These are phyloP conservation scores for Trebouxiophyceae sp. DNA, from an alignment of 163 green algal genomes.

Conservation along the genomic window DNA sequence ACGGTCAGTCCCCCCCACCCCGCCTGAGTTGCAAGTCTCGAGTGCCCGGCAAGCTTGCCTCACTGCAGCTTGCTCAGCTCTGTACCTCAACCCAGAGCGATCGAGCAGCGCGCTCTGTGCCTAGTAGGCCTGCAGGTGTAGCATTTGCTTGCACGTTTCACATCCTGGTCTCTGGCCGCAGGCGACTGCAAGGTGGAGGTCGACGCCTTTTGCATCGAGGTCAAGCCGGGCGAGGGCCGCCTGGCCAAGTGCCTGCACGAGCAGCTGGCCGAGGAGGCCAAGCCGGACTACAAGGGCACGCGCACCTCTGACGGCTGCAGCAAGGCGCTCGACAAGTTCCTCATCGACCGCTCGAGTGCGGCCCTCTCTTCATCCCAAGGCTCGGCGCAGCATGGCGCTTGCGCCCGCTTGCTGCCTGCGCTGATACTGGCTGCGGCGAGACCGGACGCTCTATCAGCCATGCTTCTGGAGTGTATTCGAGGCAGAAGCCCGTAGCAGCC, in stretches of 20 bases:
- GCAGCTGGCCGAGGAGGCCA: slow-evolving; percentile 25
- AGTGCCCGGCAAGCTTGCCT: neutral
- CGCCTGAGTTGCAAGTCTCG: too few relatives aligned
- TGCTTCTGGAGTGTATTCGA: too few relatives aligned
- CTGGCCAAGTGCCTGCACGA: slow-evolving; percentile 55
- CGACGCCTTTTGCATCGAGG: slow-evolving; percentile 25
- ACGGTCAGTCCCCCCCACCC: slow-evolving; percentile 16
- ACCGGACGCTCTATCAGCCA: too few relatives aligned
- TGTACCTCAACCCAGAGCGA: neutral
- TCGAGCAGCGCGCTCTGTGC: too few relatives aligned
- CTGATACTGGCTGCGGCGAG: too few relatives aligned
- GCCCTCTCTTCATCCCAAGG: too few relatives aligned
- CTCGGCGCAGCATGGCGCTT: too few relatives aligned
- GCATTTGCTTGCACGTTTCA: neutral
- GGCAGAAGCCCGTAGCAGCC: too few relatives aligned
- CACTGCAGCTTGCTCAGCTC: neutral
- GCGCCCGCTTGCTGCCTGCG: too few relatives aligned
- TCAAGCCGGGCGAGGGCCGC: slow-evolving; percentile 51
- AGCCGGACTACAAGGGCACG: slow-evolving; percentile 10
- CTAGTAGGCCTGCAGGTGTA: too few relatives aligned
- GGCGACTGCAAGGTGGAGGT: slow-evolving; percentile 22
- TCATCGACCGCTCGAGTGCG: slow-evolving; percentile 2
- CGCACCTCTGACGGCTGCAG: slow-evolving; percentile 4
- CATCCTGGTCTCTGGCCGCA: neutral
- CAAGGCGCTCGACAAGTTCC: slow-evolving; percentile 15